A percentile compares a stretch with the other conserved stretches of the same genome.
Conservation (phyloP, 192 early-diverging fungal genomes). For the Umbelopsis sp. region DNA sequence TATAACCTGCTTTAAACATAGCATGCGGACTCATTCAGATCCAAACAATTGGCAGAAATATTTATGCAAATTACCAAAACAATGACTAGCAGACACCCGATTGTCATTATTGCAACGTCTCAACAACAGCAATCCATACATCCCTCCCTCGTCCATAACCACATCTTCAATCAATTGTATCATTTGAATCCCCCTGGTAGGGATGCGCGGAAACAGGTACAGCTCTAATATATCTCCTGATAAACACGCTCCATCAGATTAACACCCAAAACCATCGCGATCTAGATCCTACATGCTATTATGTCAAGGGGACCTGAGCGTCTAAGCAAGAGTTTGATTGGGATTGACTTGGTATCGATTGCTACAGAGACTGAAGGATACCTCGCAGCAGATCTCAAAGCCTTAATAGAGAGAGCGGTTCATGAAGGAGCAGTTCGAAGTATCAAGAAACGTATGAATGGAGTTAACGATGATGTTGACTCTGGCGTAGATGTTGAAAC, state of each 20-base stretch:
- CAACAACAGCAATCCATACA: conserved; percentile 68
- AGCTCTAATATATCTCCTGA: conserved; percentile 22
- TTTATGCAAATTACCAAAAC: conserved; percentile 56
- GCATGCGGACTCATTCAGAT: conserved; percentile 66
- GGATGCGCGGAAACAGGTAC: conserved; percentile 64
- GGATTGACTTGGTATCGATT: conserved; percentile 72
- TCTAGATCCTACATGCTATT: conserved; percentile 72
- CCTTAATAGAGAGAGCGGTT: conserved; percentile 76
- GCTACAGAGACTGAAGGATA: conserved; percentile 88
- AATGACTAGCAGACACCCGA: conserved; percentile 50
- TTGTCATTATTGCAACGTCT: conserved; percentile 63
- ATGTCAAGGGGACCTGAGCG: conserved; percentile 55
- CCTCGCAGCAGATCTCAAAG: conserved; percentile 77
- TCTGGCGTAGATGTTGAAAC: conserved; percentile 25
- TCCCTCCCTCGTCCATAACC: conserved; percentile 56
- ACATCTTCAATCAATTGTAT: conserved; percentile 63
- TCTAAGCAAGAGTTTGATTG: conserved; percentile 45
- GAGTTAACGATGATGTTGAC: neutral
- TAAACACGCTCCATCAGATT: conserved; percentile 20
- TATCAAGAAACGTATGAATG: conserved; percentile 37
- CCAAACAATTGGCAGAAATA: conserved; percentile 64
- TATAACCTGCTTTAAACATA: neutral
- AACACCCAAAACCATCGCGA: neutral
- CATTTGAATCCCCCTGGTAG: conserved; percentile 66
- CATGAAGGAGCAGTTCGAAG: conserved; percentile 77